Evolutionary conservation across 116 monocot species (phyloP).

Genomic region (Phalaenopsis hybrid): DNA sequence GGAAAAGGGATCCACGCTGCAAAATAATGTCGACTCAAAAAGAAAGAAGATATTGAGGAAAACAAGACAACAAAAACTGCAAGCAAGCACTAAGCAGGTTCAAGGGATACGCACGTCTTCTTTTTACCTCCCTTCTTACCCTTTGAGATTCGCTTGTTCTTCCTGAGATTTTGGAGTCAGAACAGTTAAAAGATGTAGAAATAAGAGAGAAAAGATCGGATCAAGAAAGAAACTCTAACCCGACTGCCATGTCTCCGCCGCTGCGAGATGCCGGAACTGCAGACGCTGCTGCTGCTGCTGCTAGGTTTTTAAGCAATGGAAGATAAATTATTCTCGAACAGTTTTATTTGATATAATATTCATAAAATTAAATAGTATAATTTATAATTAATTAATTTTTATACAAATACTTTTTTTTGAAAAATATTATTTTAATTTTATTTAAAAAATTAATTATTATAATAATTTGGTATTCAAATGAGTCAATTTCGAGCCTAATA

Average conservation of each 20-base stretch:
- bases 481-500: too few relatives aligned
- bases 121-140: constrained; percentile 79
- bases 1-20: constrained; percentile 79
- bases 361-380: too few relatives aligned
- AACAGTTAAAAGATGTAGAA: neutral
- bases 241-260: constrained; percentile 8
- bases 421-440: too few relatives aligned
- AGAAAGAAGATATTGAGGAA: neutral
- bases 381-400: too few relatives aligned
- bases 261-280: neutral
- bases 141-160: constrained; percentile 91
- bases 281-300: neutral
- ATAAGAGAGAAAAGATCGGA: neutral
- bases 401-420: too few relatives aligned
- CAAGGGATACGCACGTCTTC: constrained; percentile 35
- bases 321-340: too few relatives aligned
- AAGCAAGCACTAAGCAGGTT: neutral
- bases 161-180: constrained; percentile 19
- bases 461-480: too few relatives aligned
- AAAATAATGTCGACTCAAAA: constrained; percentile 2
- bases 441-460: too few relatives aligned
- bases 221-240: neutral
- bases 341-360: too few relatives aligned
- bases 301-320: neutral
- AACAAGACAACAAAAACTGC: neutral